A percentile compares a stretch with the other conserved stretches of the same genome.
These are phyloP conservation scores for Scedosporium boydii DNA, from an alignment of 2,329 filamentous ascomycete genomes.

Conservation along the genomic window DNA sequence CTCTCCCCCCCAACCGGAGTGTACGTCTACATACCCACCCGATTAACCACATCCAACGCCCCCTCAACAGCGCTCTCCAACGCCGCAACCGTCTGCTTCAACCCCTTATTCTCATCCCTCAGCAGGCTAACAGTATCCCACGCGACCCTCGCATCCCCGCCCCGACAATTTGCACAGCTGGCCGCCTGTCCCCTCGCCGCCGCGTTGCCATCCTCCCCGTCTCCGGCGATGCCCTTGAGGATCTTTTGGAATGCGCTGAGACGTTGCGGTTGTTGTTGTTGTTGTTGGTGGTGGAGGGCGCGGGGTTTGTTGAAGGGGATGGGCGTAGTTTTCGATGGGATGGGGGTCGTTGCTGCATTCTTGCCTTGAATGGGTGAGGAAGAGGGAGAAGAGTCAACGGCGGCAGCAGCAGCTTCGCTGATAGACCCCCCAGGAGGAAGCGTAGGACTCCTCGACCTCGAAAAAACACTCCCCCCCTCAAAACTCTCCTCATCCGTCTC, in stretches of 20 bases:
- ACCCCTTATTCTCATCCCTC: slow-evolving; percentile 50
- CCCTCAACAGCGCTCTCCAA: slow-evolving; percentile 52
- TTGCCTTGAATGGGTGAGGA: too few species aligned
- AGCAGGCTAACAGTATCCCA: slow-evolving; percentile 57
- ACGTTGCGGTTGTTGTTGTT: slow-evolving; percentile 15
- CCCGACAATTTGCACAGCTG: slow-evolving; percentile 46
- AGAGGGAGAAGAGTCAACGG: background rate
- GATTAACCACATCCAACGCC: slow-evolving; percentile 50
- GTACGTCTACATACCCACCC: slow-evolving; percentile 33
- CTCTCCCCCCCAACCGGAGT: background rate
- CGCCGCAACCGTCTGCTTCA: slow-evolving; percentile 50
- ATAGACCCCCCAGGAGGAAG: background rate
- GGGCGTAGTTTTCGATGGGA: background rate
- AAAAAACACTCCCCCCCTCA: slow-evolving; percentile 50
- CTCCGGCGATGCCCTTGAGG: slow-evolving; percentile 28
- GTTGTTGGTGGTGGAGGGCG: slow-evolving; percentile 12
- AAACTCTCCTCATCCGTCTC: slow-evolving; percentile 44
- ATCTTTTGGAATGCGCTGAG: slow-evolving; percentile 29
- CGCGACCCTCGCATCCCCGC: slow-evolving; percentile 48
- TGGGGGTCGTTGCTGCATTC: background rate
- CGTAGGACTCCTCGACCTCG: slow-evolving; percentile 48
- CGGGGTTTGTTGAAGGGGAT: background rate
- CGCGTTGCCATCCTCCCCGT: slow-evolving; percentile 17
- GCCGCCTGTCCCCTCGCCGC: slow-evolving; percentile 15
- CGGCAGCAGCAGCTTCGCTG: slow-evolving; percentile 19